Base-by-base conservation (phyloP, 768 basidiomycete species). In the Hemileccinum impolitum region DNA sequence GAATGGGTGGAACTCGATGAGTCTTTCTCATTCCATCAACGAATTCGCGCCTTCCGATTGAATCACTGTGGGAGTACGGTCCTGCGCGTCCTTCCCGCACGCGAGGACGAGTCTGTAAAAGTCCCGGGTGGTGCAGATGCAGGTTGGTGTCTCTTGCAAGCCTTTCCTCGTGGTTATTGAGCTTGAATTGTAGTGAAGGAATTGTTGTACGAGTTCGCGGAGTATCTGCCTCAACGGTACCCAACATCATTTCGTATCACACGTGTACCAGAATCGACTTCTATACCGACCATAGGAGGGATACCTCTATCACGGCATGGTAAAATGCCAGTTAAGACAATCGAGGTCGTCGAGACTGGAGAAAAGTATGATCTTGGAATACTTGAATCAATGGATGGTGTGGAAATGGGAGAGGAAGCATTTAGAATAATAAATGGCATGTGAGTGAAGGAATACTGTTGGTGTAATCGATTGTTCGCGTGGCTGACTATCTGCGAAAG, bases 1-100 rank as follows among this genome's bases (percentile, higher is more conserved):
- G 80, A 85, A 44, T 90, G 88, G 87, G 82, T 88, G 45, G 85
- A 90, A 70, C 72, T 87, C 28, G 87, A 89, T 65, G 72, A 77
- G 45, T 71, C 79, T 42, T 85, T 81, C 59, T 64, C 69, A 12
- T 55, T 58, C 25, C 84, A 83, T 58, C 78, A 86, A 60, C 70
- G 67, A 12, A 81, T 91, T 40, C 79, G 80, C 35, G 65, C 71
- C 12, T 72, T 77, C 47, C 78, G 87, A 35, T 71, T 87, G 36
- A 48, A 59, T 6, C 78, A 75, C 3, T 75, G 77, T 39, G 79
- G 80, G 13, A 62, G 74, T 13, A 69, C 70, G 1, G 75, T 75
- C 6, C 66, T 86, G 23, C 70, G 63, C 4, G 77, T 84, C 4
- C 72, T 82, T 11, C 72, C 72, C 4, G 21, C 61, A 43, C 55